phyloP scores from a whole-genome alignment of 1,139 yeast genomes.

The Magnusiomyces magnusii region DNA sequence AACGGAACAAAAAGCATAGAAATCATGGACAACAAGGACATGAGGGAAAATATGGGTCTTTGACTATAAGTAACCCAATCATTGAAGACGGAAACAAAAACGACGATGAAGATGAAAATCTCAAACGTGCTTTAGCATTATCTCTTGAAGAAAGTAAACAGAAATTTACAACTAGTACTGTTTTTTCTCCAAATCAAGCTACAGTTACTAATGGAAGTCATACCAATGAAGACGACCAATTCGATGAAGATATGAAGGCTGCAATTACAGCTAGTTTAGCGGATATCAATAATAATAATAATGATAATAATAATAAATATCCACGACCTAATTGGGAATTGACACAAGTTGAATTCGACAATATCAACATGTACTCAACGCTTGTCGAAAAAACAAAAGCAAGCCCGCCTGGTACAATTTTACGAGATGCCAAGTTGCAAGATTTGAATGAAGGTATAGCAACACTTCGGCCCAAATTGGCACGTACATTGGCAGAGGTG shows the following conservation, averaged over 20 bases:
- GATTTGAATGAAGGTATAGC: conserved; percentile 58
- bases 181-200: conserved; percentile 11
- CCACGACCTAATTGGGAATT: conserved; percentile 33
- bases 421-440: conserved; percentile 55
- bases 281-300: conserved; percentile 45
- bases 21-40: neutral
- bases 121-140: conserved; percentile 68
- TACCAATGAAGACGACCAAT: conserved; percentile 44
- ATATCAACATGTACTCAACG: conserved; percentile 61
- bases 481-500: conserved; percentile 54
- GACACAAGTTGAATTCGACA: conserved; percentile 55
- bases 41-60: neutral
- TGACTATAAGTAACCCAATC: neutral
- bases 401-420: conserved; percentile 47
- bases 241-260: conserved; percentile 85
- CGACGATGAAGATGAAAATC: conserved; percentile 65
- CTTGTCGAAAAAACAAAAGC: conserved; percentile 49
- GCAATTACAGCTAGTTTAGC: conserved; percentile 91
- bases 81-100: too few relatives aligned
- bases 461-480: conserved; percentile 66
- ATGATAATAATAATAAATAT: conserved; percentile 4
- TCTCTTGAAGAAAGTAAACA: conserved; percentile 53
- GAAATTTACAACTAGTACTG: conserved; percentile 9
- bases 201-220: conserved; percentile 9
- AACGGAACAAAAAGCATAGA: conserved; percentile 23